phyloP scores from a whole-genome alignment of 192 early-diverging fungal species.

The Backusella tuberculispora region DNA sequence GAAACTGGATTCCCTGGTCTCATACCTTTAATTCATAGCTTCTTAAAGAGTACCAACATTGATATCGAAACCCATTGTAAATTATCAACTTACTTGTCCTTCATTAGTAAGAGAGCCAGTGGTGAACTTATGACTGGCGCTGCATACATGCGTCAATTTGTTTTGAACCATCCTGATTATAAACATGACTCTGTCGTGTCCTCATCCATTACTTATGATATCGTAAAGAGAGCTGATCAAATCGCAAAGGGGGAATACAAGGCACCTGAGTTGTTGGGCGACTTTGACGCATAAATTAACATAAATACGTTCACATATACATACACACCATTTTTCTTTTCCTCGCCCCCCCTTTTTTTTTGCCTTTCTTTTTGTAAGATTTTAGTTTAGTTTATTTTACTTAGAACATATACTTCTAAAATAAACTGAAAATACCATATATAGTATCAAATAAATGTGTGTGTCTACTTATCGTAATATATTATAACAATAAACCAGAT shows the following conservation, averaged over 20 bases:
- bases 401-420: background rate
- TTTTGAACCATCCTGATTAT: constrained; percentile 84
- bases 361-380: background rate
- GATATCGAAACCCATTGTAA: constrained; percentile 67
- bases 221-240: constrained; percentile 65
- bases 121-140: constrained; percentile 87
- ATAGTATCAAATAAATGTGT: too few relatives aligned
- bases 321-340: background rate
- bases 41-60: constrained; percentile 78
- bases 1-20: constrained; percentile 77
- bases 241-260: constrained; percentile 57
- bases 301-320: background rate
- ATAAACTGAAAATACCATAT: too few relatives aligned
- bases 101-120: constrained; percentile 81
- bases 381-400: background rate
- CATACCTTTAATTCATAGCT: constrained; percentile 80
- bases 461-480: too few relatives aligned
- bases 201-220: constrained; percentile 84
- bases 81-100: constrained; percentile 75
- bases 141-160: constrained; percentile 89
- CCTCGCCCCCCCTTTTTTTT: background rate
- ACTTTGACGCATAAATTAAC: constrained; percentile 8
- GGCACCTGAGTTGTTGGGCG: constrained; percentile 54
- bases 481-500: too few relatives aligned
- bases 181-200: constrained; percentile 88